Evolutionary conservation across 352 stramenopile genomes (phyloP).

Genomic region (Plasmopara halstedii): DNA sequence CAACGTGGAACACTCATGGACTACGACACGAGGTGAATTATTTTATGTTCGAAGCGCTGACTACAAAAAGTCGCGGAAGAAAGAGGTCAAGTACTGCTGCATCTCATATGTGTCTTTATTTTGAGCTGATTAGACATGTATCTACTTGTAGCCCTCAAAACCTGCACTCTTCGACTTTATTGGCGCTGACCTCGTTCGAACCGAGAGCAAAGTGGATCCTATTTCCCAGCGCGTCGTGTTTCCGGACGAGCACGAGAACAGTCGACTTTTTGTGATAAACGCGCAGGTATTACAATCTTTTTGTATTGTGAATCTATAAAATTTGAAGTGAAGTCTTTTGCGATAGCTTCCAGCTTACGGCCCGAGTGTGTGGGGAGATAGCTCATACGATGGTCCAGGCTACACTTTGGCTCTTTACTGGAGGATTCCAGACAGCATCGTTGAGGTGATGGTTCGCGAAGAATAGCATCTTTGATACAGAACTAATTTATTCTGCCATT

Average conservation of each 20-base stretch:
- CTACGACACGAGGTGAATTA: conserved; percentile 40
- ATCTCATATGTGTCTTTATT: neutral
- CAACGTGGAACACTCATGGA: conserved; percentile 49
- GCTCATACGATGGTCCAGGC: conserved; percentile 51
- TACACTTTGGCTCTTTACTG: conserved; percentile 78
- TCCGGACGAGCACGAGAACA: conserved; percentile 38
- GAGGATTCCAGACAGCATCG: conserved; percentile 59
- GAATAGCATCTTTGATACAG: neutral
- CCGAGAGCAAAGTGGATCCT: conserved; percentile 60
- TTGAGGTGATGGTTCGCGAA: conserved; percentile 27
- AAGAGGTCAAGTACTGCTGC: conserved; percentile 33
- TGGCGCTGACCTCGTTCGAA: conserved; percentile 63
- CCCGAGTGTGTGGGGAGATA: conserved; percentile 66
- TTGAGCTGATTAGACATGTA: neutral
- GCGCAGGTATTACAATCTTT: conserved; percentile 39
- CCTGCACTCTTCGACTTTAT: conserved; percentile 73
- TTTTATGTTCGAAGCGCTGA: conserved; percentile 67
- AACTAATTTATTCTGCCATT: neutral
- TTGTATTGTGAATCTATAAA: neutral
- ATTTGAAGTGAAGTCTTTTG: neutral
- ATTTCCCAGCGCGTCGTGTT: conserved; percentile 70
- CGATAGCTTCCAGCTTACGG: conserved; percentile 62
- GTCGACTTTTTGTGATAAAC: conserved; percentile 77
- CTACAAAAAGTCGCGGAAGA: conserved; percentile 79
- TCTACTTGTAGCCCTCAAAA: conserved; percentile 30